phyloP scores from a whole-genome alignment of 1,139 yeast species.

The Debaryomycetaceae sp. region DNA sequence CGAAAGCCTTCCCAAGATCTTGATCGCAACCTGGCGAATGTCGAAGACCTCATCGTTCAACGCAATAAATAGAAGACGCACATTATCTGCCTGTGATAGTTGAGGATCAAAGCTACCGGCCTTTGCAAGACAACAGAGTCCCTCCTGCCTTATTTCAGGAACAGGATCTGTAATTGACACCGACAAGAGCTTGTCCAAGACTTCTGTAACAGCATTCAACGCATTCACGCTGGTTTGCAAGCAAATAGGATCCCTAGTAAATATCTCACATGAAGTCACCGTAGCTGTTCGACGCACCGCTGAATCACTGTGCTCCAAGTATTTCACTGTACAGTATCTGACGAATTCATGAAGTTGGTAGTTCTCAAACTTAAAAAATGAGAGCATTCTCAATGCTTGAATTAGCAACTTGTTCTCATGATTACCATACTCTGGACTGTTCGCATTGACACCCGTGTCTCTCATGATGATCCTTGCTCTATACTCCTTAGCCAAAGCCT shows the following conservation, averaged over 20 bases:
- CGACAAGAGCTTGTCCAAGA: slow-evolving; percentile 73
- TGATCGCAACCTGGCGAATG: slow-evolving; percentile 77
- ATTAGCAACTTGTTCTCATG: slow-evolving; percentile 54
- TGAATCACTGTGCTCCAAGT: slow-evolving; percentile 75
- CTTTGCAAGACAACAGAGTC: slow-evolving; percentile 58
- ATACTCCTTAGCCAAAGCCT: slow-evolving; percentile 68
- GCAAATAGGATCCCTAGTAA: slow-evolving; percentile 77
- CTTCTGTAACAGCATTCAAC: slow-evolving; percentile 78
- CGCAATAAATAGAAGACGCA: slow-evolving; percentile 79
- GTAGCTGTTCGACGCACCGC: slow-evolving; percentile 85
- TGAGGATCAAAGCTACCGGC: slow-evolving; percentile 85
- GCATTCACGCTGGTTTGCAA: slow-evolving; percentile 84
- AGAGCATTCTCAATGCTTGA: slow-evolving; percentile 70
- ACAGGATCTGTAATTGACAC: slow-evolving; percentile 89
- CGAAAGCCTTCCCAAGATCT: slow-evolving; percentile 79
- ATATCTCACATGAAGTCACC: slow-evolving; percentile 76
- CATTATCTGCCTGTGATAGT: slow-evolving; percentile 89
- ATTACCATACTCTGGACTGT: slow-evolving; percentile 36
- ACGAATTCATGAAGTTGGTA: slow-evolving; percentile 84
- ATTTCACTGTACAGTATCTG: slow-evolving; percentile 73
- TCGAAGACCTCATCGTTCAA: slow-evolving; percentile 86
- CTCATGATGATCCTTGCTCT: slow-evolving; percentile 69
- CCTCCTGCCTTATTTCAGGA: slow-evolving; percentile 78
- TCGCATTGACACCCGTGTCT: slow-evolving; percentile 52
- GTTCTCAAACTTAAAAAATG: slow-evolving; percentile 69